Evolutionary conservation across 2,329 filamentous ascomycete genomes (phyloP).

Genomic region (Phaeosphaeriaceae sp.): DNA sequence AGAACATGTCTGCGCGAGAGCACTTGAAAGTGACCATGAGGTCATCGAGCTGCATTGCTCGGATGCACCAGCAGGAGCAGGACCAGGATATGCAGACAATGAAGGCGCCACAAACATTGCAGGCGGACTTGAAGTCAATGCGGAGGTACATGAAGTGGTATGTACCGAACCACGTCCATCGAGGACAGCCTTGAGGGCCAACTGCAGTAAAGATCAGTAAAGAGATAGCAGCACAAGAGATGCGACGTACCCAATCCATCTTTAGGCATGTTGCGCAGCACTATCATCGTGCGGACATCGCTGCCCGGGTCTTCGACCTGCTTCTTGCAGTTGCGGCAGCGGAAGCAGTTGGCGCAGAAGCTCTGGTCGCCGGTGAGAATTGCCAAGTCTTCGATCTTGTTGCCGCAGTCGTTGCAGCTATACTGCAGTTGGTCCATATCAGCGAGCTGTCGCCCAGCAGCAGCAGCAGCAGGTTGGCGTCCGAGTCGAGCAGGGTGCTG

Average conservation of each 20-base stretch:
- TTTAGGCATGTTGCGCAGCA: conserved; percentile 96
- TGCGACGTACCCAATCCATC: conserved; percentile 66
- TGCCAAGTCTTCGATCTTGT: conserved; percentile 97
- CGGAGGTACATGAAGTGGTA: conserved; percentile 97
- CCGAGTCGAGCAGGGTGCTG: too few species aligned
- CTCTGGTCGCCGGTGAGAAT: conserved; percentile 85
- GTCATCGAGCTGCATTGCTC: too few species aligned
- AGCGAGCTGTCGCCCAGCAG: conserved; percentile 90
- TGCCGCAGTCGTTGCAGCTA: conserved; percentile 93
- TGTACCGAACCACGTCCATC: too few species aligned
- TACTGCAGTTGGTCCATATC: conserved; percentile 99
- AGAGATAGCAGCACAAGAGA: not conserved
- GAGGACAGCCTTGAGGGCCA: conserved; percentile 78
- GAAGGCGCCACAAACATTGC: conserved; percentile 93
- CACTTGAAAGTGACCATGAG: conserved; percentile 98
- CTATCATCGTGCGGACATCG: conserved; percentile 70
- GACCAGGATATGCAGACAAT: too few species aligned
- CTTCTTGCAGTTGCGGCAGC: conserved; percentile 86
- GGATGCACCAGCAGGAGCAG: too few species aligned
- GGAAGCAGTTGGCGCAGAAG: conserved; percentile 47
- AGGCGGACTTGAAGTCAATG: conserved; percentile 65
- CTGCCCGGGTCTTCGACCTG: conserved; percentile 51
- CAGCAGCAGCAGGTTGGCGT: conserved; percentile 28
- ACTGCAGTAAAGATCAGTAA: conserved; percentile 55
- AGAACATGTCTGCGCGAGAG: conserved; percentile 93